Evolutionary conservation across 805 yeast species (phyloP), one percentile per base, ranked within the genome.

Genomic region (Ogataea corticis): DNA sequence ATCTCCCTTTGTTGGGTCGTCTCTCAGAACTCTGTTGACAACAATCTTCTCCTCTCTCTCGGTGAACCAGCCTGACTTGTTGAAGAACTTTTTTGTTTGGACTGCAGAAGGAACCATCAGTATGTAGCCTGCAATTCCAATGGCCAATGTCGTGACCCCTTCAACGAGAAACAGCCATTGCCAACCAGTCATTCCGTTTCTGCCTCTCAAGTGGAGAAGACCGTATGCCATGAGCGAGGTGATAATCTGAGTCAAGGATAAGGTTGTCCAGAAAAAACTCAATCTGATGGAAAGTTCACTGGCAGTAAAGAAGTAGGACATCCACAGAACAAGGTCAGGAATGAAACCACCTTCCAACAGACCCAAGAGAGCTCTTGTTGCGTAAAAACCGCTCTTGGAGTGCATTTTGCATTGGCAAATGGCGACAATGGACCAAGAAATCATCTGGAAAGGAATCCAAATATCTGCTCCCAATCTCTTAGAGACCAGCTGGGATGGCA

Each of bases 341-440:
- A 85, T 82, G 48, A 82, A 82, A 0, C 89, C 88, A 45, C 88
- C 88, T 59, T 83, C 83, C n/a, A 78, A 60, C 3, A 74, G 55
- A 1, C 85, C 88, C 34, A 81, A 56, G 4, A 80, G 65, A 0
- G 76, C 75, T 48, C 87, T 67, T 4, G 80, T 71, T 9, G 67
- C 68, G 45, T 63, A 69, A 49, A 79, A 82, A 0, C 77, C 71
- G 1, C 69, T 56, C 46, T 63, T 69, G 33, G 63, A 62, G 2
- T 51, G 62, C 45, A 82, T 62, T 14, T 67, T 68, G 34, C 73
- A 73, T 58, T 83, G 87, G 36, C 66, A 63, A 34, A 77, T 64
- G 3, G 84, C 76, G 13, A 82, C 80, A 7, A 75, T 48, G 39
- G 80, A 72, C 88, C 88, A 83, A 1, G 71, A 48, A 17, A 67